Evolutionary conservation across 1,284 basidiomycete genomes (phyloP), one percentile per base, ranked within the genome.

Genomic region (Ustilago sp.): DNA sequence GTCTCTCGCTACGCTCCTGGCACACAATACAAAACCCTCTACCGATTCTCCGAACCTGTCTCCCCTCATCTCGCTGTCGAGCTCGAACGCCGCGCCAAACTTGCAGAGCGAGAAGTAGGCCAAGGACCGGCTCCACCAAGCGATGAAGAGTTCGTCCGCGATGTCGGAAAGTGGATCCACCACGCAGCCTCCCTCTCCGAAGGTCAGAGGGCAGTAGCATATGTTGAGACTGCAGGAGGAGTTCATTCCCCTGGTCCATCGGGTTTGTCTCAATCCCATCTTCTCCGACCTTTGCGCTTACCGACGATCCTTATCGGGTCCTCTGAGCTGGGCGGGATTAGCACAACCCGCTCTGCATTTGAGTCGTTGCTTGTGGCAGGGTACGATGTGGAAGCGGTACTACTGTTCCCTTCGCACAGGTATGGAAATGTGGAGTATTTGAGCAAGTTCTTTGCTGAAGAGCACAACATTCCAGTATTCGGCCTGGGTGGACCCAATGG

Each of bases 181-280:
- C 73, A 86, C 53, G 90, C 90, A 73, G 91, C 91, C 0, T 47
- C 7, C 3, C 0, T 50, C 5, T 2, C 28, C 17, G 4, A 34
- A 54, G 28, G 31, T 51, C 4, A 31, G 19, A 12, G 13, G 15
- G 34, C 28, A 32, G 81, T 80, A 80, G 90, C 95, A 88, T 98
- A 93, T 83, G 88, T 98, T 52, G 96, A 99, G 87, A 96, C 96
- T 6, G 95, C 95, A 8, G 95, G 95, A 89, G 95, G 95, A 52
- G 93, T 98, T 1, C 95, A 98, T 83, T 96, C 94, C 69, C 96
- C 96, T 0, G 91, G 92, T 0, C 88, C 95, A 1, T 92, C 92
- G 1, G 95, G 95, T 0, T 91, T 92, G 1, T 94, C 93, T 3
- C 96, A 98, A 86, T 66, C 80, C 15, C 74, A 80, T 23, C 48